phyloP scores from a whole-genome alignment of 2,329 filamentous ascomycete genomes.

The Thyridium curvatum region DNA sequence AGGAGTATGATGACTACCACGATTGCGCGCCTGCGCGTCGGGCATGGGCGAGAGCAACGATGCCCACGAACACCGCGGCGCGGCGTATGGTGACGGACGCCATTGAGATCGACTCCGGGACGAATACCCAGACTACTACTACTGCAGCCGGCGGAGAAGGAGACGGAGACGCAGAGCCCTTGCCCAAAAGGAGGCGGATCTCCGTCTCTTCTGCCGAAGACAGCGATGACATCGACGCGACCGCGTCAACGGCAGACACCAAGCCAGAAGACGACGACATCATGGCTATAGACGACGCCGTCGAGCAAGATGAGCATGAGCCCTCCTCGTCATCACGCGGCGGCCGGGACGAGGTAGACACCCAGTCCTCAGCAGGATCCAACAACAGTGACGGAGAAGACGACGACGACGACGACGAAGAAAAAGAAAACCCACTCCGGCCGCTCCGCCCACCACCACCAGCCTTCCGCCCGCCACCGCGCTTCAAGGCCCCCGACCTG shows the following conservation, averaged over 20 bases:
- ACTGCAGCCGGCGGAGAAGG: no score
- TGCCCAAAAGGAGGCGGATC: slow-evolving; percentile 19
- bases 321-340: not conserved
- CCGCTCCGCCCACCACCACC: slow-evolving; percentile 7
- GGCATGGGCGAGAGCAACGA: no score
- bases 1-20: no score
- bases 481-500: slow-evolving; percentile 25
- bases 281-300: slow-evolving; percentile 11
- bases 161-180: slow-evolving; percentile 21
- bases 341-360: slow-evolving; percentile 7
- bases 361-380: no score
- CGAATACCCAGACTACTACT: no score
- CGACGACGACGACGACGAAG: no score
- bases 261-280: not conserved
- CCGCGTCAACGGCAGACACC: not conserved
- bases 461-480: slow-evolving; percentile 27
- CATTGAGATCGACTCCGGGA: no score
- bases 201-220: slow-evolving; percentile 1
- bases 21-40: no score
- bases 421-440: no score
- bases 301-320: not conserved
- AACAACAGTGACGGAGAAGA: no score
- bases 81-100: no score
- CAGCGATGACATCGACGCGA: not conserved
- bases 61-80: no score